These are phyloP conservation scores for Claviceps monticola DNA, from an alignment of 2,329 filamentous ascomycete species.

Conservation along the genomic window DNA sequence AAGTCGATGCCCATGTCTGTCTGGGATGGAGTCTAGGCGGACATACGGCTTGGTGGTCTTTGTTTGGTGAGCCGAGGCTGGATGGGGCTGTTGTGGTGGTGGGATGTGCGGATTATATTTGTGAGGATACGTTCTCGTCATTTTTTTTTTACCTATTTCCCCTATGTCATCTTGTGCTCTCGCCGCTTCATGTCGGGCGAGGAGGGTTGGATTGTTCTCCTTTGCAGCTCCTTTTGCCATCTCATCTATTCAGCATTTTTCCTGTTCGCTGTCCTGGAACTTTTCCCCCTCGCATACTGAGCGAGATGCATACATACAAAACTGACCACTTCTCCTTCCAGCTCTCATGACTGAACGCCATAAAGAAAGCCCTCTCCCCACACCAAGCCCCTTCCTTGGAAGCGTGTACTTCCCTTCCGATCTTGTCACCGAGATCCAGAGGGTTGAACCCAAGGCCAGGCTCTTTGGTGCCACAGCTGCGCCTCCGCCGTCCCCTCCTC, in stretches of 20 bases:
- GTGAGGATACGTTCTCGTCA: conserved; percentile 26
- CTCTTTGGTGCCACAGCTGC: conserved; percentile 41
- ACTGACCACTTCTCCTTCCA: conserved; percentile 10
- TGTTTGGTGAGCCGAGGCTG: conserved; percentile 67
- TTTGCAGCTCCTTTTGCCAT: no score
- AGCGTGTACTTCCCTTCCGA: conserved; percentile 62
- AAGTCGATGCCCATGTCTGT: conserved; percentile 54
- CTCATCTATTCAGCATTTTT: no score
- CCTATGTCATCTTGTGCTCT: background rate
- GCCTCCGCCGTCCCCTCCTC: conserved; percentile 16
- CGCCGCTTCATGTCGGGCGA: background rate
- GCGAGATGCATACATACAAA: background rate
- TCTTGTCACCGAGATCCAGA: conserved; percentile 48
- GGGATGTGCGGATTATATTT: conserved; percentile 77
- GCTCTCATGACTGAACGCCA: conserved; percentile 68
- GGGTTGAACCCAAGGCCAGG: conserved; percentile 62
- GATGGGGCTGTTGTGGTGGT: conserved; percentile 69
- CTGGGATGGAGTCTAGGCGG: conserved; percentile 79
- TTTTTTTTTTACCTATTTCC: background rate
- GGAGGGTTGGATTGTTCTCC: no score
- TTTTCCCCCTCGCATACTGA: background rate
- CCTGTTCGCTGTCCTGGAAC: no score
- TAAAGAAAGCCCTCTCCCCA: conserved; percentile 41
- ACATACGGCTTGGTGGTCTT: conserved; percentile 72
- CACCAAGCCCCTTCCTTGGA: conserved; percentile 50